A percentile compares a stretch with the other conserved stretches of the same genome.
Evolutionary conservation across 2,329 filamentous ascomycete species (phyloP).

Genomic region (Cladophialophora exuberans): DNA sequence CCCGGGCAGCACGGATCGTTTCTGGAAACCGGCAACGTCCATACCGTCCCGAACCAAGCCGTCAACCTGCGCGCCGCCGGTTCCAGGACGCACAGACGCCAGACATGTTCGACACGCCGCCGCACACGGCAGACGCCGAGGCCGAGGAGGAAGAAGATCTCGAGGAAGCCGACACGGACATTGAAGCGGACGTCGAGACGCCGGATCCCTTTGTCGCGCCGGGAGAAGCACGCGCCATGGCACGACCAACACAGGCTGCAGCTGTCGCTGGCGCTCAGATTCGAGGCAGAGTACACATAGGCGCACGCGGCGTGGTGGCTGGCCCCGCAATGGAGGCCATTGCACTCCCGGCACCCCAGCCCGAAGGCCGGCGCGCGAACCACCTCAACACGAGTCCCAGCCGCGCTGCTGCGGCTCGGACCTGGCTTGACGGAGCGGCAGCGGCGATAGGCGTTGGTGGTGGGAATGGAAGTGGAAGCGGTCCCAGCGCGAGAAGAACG

Average conservation of each 20-base stretch:
- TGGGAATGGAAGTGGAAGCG: slow-evolving; percentile 7
- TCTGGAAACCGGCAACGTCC: slow-evolving; percentile 16
- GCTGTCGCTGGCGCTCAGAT: not conserved
- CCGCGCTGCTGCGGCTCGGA: slow-evolving; percentile 17
- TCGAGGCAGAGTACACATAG: no score
- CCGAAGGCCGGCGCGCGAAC: no score
- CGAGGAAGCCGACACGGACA: slow-evolving; percentile 12
- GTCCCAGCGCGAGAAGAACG: slow-evolving; percentile 21
- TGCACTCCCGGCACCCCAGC: no score
- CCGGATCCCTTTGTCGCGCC: slow-evolving; percentile 8
- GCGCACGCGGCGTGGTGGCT: no score
- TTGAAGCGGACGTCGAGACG: slow-evolving; percentile 5
- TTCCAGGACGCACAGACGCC: slow-evolving; percentile 16
- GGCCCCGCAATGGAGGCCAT: no score
- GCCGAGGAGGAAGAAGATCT: slow-evolving; percentile 1
- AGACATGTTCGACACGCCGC: slow-evolving; percentile 19
- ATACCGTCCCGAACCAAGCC: not conserved
- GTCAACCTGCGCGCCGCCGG: slow-evolving; percentile 2
- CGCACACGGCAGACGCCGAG: not conserved
- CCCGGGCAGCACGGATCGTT: slow-evolving; percentile 4
- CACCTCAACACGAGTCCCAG: slow-evolving; percentile 9
- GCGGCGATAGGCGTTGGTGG: slow-evolving; percentile 16
- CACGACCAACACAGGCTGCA: not conserved
- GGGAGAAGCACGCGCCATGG: not conserved
- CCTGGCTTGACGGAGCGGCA: slow-evolving; percentile 28